phyloP scores from a whole-genome alignment of 1,284 basidiomycete species.

The Rhizopogon parksii region DNA sequence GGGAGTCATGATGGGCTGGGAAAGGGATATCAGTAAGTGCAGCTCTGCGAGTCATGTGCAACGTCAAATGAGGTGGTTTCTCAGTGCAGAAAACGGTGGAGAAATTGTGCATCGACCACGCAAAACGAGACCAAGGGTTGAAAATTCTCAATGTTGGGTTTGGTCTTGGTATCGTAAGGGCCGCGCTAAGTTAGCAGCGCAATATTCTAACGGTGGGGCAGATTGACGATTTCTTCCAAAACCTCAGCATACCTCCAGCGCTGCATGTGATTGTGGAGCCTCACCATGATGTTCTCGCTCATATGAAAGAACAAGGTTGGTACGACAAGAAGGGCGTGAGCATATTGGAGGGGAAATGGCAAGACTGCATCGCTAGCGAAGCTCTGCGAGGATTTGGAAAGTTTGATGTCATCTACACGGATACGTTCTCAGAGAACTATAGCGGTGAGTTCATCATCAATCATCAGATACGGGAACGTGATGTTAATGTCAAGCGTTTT shows the following conservation, averaged over 20 bases:
- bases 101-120: slow-evolving; percentile 50
- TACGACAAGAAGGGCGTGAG: slow-evolving; percentile 70
- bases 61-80: slow-evolving; percentile 20
- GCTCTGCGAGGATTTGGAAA: slow-evolving; percentile 53
- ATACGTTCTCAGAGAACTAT: slow-evolving; percentile 92
- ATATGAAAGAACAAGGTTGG: slow-evolving; percentile 74
- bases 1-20: slow-evolving; percentile 98
- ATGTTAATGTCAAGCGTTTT: not conserved
- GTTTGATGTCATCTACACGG: slow-evolving; percentile 92
- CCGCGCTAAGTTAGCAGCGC: slow-evolving; percentile 1
- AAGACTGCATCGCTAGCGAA: slow-evolving; percentile 66
- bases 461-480: not conserved
- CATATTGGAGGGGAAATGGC: slow-evolving; percentile 89
- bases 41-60: not conserved
- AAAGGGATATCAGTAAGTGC: slow-evolving; percentile 65
- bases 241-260: slow-evolving; percentile 50
- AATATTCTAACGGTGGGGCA: slow-evolving; percentile 27
- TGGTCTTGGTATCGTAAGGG: slow-evolving; percentile 84
- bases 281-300: slow-evolving; percentile 82
- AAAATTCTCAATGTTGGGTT: slow-evolving; percentile 89
- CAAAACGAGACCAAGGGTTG: slow-evolving; percentile 43
- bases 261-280: slow-evolving; percentile 93
- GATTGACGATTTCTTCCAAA: slow-evolving; percentile 83
- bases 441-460: slow-evolving; percentile 36
- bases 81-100: slow-evolving; percentile 66